Evolutionary conservation across 495 filamentous ascomycete genomes (phyloP), one percentile per base, ranked within the genome.

Genomic region (Lophiostoma macrostomum): DNA sequence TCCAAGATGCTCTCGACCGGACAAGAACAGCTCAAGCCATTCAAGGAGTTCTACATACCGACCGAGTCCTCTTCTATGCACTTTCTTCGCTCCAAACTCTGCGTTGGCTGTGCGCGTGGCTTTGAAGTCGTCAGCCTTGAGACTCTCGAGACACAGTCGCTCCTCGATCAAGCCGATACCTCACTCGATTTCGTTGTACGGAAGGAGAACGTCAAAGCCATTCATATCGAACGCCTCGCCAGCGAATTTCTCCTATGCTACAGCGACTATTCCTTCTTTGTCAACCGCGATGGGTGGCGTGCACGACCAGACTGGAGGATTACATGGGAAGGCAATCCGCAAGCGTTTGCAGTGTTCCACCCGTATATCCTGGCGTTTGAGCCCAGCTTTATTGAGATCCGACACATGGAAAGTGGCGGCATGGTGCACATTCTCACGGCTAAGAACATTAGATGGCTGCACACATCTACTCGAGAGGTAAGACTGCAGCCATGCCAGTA

Each of bases 11-110:
- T 97, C 73, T 87, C 88, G 66, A 83, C 86, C 53, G 87, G 89
- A 11, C 90, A 95, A 64, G 94, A 99, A 60, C 87, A 93, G 40
- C 76, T 99, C 45, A 95, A 90, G 66, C 88, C 91, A 13, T 96
- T 93, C 78, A 96, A 97, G 69, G 94, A 99, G 75, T 96, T 96
- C 65, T 97, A 97, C 71, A 96, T 99, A 58, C 94, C 94, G 6
- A 88, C 90, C 4, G 94, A 99, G 72, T 91, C 90, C 5, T 89
- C 85, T 2, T 96, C 91, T 39, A 91, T 99, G 20, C 94, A 99
- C 67, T 99, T 96, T 79, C 77, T 99, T 55, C 89, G 90, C 56
- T 91, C 88, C 56, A 97, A 95, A 63, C 80, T 99, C 16, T 99
- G 94, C 67, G 93, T 97, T 36, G 94, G 90, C 29, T 97, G 93